These are phyloP conservation scores for Tolypocladium nubicola DNA, from an alignment of 2,329 filamentous ascomycete genomes.

Conservation along the genomic window DNA sequence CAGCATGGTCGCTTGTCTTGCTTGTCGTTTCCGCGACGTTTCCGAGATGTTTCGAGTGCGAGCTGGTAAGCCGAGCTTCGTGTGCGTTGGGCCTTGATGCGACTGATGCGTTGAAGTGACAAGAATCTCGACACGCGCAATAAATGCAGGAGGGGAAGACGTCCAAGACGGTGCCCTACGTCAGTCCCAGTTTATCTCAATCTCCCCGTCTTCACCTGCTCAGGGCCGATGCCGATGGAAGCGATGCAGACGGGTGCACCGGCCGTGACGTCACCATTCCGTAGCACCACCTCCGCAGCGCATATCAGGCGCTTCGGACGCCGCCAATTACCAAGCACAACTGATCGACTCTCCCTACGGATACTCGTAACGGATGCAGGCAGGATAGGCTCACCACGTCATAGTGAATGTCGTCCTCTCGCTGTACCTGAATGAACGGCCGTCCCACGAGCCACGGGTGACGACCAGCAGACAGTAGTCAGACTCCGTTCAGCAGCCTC, in stretches of 20 bases:
- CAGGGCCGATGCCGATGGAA: neutral
- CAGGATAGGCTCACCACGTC: neutral
- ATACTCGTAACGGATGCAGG: too few species aligned
- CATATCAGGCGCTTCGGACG: neutral
- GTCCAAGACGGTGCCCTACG: neutral
- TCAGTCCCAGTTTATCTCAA: neutral
- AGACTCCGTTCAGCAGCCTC: neutral
- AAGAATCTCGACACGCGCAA: neutral
- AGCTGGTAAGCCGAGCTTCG: neutral
- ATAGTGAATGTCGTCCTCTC: neutral
- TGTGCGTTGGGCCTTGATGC: neutral
- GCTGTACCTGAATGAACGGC: neutral
- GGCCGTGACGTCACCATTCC: slow-evolving; percentile 5
- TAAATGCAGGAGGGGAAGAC: neutral
- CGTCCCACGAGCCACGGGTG: neutral
- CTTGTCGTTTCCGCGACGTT: neutral
- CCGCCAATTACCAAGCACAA: neutral
- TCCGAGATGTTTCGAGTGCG: neutral
- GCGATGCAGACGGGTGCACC: neutral
- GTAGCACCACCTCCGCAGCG: neutral
- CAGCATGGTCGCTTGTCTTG: neutral
- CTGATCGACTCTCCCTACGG: neutral
- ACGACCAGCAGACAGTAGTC: neutral
- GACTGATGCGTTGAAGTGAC: neutral
- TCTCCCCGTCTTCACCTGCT: neutral